Base-by-base conservation (phyloP, 2,329 filamentous ascomycete species). In the Pseudogymnoascus sp. region DNA sequence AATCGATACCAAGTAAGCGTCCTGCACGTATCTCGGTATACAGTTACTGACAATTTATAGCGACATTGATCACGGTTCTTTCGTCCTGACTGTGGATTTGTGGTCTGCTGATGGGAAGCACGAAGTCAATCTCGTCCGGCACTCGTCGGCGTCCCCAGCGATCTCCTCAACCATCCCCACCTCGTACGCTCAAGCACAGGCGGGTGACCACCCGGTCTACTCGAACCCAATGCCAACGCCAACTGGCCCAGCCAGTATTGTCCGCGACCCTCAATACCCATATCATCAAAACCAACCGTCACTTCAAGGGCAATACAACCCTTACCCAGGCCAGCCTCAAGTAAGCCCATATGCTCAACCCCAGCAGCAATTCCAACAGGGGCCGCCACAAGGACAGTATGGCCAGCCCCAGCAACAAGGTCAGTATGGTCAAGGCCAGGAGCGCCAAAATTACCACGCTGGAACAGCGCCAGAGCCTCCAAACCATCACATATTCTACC, bases 121-220 rank as follows among this genome's bases (percentile, higher is more conserved):
- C 63, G 87, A 90, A 75, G 86, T 89, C 69, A 90, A 90, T 68
- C 79, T 90, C 19, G 87, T 90, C 63, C 81, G 85, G 64, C 85
- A 89, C 66, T 85, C 84, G 11, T 81, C 81, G 57, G 83, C 82
- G 16, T 85, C 85, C 3, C 90, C 91, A 1, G 92, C 90, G 13
- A 96, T 96, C 71, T 90, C 88, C 2, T 89, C 90, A 3, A 90
- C 90, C 7, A 90, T 89, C 7, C 88, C 89, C 4, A 90, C 89
- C 6, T 91, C 91, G 0, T 96, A 90, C 72, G 85, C 86, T 43
- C 85, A 81, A 65, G 80, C 79, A 2, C 62, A 65, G 25, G 71
- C 76, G 63, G 75, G 72, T 68, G 74, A 76, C 61, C 69, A 74
- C 61, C 60, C 69, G 67, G 69, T 67, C 65, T 76, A 67, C 67